Percentiles rank a stretch among this genome's conserved stretches.
These are phyloP conservation scores for Parastagonospora nodorum DNA, from an alignment of 2,329 filamentous ascomycete genomes.

Conservation along the genomic window DNA sequence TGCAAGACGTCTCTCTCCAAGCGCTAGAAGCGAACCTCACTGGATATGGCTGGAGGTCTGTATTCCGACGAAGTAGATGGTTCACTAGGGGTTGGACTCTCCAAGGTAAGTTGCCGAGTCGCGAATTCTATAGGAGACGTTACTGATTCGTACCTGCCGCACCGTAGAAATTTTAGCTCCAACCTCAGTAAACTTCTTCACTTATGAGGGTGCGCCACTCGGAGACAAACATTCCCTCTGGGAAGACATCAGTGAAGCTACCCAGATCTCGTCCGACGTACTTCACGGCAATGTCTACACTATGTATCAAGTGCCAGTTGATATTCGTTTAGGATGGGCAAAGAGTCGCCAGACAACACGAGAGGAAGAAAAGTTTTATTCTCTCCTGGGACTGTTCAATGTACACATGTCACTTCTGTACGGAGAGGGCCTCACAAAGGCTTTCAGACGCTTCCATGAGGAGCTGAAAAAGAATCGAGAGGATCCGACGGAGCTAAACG, in stretches of 20 bases:
- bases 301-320: slow-evolving; percentile 1
- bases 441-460: slow-evolving; percentile 12
- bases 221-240: slow-evolving; percentile 4
- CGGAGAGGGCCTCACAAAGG: slow-evolving; percentile 12
- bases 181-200: slow-evolving; percentile 11
- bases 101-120: neutral
- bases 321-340: slow-evolving; percentile 18
- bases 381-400: slow-evolving; percentile 33
- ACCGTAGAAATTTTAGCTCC: no score
- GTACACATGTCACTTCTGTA: slow-evolving; percentile 18
- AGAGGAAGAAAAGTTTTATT: slow-evolving; percentile 37
- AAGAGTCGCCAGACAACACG: slow-evolving; percentile 9
- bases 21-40: no score
- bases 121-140: no score
- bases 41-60: neutral
- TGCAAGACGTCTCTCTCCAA: slow-evolving; percentile 8
- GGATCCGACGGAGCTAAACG: neutral
- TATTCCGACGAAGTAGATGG: slow-evolving; percentile 51
- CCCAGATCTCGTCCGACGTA: neutral
- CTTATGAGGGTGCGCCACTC: neutral
- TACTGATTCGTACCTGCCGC: no score
- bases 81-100: neutral
- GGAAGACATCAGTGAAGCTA: slow-evolving; percentile 1
- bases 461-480: neutral
- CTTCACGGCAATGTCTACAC: neutral